These are phyloP conservation scores for Nigrospora oryzae DNA, from an alignment of 2,329 filamentous ascomycete genomes.

Conservation along the genomic window DNA sequence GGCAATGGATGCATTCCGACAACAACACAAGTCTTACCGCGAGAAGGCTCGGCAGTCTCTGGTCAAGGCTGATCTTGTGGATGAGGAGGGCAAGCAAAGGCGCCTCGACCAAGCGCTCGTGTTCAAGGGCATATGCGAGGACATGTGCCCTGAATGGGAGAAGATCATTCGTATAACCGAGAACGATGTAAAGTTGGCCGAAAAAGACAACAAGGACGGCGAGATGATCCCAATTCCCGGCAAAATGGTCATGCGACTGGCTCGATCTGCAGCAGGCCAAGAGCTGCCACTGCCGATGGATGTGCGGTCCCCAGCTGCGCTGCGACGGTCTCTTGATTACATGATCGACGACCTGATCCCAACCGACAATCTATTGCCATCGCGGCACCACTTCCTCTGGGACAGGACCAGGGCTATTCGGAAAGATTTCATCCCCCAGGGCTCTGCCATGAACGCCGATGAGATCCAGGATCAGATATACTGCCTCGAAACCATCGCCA, in stretches of 20 bases:
- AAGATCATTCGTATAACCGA: slow-evolving; percentile 55
- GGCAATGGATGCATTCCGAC: slow-evolving; percentile 45
- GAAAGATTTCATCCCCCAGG: slow-evolving; percentile 59
- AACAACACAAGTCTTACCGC: slow-evolving; percentile 48
- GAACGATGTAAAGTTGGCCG: slow-evolving; percentile 46
- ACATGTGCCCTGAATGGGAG: slow-evolving; percentile 63
- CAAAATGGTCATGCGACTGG: slow-evolving; percentile 59
- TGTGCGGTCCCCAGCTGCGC: slow-evolving; percentile 50
- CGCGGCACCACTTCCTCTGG: slow-evolving; percentile 57
- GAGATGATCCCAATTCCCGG: slow-evolving; percentile 36
- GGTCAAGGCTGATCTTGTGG: slow-evolving; percentile 51
- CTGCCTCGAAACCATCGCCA: slow-evolving; percentile 56
- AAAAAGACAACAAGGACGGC: slow-evolving; percentile 37
- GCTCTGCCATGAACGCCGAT: slow-evolving; percentile 44
- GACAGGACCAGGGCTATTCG: slow-evolving; percentile 60
- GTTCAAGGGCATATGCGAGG: slow-evolving; percentile 60
- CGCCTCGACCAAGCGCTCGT: slow-evolving; percentile 54
- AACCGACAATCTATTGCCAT: slow-evolving; percentile 44
- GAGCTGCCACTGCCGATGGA: slow-evolving; percentile 61
- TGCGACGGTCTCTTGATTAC: slow-evolving; percentile 55
- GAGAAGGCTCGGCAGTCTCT: slow-evolving; percentile 47
- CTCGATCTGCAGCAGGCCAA: slow-evolving; percentile 59
- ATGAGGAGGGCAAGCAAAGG: slow-evolving; percentile 56
- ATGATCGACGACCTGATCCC: slow-evolving; percentile 51
- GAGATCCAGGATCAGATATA: slow-evolving; percentile 53